Conservation (phyloP, 2,329 filamentous ascomycete genomes). For the Fusarium tanahbumbuense region DNA sequence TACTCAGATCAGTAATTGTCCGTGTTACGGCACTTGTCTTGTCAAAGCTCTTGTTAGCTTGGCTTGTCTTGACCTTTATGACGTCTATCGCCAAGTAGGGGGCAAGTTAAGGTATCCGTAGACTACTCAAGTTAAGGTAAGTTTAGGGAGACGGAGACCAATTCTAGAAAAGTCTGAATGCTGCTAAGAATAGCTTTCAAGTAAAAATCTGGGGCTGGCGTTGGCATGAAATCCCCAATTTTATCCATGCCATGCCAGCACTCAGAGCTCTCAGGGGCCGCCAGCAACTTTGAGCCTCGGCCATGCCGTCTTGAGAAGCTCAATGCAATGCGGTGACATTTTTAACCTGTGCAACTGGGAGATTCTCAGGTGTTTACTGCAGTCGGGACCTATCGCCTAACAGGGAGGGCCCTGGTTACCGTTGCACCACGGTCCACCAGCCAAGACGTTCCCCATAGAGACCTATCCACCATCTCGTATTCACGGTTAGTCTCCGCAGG, state of each 20-base stretch:
- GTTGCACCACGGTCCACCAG: neutral
- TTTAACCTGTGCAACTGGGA: neutral
- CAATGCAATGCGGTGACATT: constrained; percentile 1
- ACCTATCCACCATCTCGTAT: neutral
- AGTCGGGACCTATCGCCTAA: neutral
- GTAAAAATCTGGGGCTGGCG: neutral
- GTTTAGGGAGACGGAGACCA: neutral
- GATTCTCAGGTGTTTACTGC: neutral
- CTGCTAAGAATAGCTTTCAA: constrained; percentile 13
- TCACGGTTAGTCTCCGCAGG: neutral
- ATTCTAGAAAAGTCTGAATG: constrained; percentile 19
- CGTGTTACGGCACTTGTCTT: neutral
- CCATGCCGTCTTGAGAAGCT: neutral
- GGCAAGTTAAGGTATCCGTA: neutral
- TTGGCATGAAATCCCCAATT: constrained; percentile 8
- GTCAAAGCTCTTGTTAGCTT: neutral
- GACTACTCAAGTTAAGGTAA: neutral
- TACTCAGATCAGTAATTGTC: neutral
- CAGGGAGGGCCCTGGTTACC: neutral
- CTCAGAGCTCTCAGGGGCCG: neutral
- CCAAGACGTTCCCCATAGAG: neutral
- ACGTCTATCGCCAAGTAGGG: constrained; percentile 10
- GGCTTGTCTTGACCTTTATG: neutral
- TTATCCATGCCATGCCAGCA: neutral
- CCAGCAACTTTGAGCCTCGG: neutral